phyloP scores from a whole-genome alignment of 768 basidiomycete species.

The Panaeolus cyanescens region DNA sequence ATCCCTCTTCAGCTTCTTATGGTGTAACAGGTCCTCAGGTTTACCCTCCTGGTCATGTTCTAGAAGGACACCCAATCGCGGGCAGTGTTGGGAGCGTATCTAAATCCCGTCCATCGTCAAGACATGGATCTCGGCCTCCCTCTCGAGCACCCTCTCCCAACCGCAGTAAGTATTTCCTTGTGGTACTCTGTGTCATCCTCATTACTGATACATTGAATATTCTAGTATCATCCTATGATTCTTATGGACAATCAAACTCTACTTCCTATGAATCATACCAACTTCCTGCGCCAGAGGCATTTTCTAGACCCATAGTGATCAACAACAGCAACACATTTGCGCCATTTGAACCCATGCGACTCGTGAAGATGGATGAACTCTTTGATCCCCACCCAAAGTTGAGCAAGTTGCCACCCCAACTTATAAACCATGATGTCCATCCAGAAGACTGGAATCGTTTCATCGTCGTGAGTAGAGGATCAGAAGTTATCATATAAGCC shows the following conservation, averaged over 20 bases:
- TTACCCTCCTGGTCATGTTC: conserved; percentile 59
- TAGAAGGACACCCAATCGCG: conserved; percentile 55
- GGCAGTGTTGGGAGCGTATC: conserved; percentile 36
- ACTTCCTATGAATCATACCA: conserved; percentile 39
- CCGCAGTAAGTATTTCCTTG: conserved; percentile 34
- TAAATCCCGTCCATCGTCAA: conserved; percentile 30
- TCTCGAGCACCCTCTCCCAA: conserved; percentile 39
- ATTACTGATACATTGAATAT: conserved; percentile 14
- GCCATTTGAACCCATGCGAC: conserved; percentile 68
- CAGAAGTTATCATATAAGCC: conserved; percentile 1
- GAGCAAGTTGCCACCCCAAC: conserved; percentile 72
- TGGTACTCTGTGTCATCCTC: conserved; percentile 17
- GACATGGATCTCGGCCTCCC: conserved; percentile 7
- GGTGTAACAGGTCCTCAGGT: conserved; percentile 37
- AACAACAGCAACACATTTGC: conserved; percentile 69
- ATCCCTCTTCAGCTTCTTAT: conserved; percentile 32
- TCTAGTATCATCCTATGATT: conserved; percentile 4
- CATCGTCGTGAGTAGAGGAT: conserved; percentile 57
- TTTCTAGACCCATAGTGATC: conserved; percentile 58
- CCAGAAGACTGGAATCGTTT: conserved; percentile 80
- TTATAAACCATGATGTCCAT: conserved; percentile 76
- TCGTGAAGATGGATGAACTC: conserved; percentile 79
- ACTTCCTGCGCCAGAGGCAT: conserved; percentile 67
- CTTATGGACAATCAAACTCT: background rate
- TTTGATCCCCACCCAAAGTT: conserved; percentile 44